Evolutionary conservation across 805 yeast species (phyloP).

Genomic region (Sugiyamaella boreocaroliniensis): DNA sequence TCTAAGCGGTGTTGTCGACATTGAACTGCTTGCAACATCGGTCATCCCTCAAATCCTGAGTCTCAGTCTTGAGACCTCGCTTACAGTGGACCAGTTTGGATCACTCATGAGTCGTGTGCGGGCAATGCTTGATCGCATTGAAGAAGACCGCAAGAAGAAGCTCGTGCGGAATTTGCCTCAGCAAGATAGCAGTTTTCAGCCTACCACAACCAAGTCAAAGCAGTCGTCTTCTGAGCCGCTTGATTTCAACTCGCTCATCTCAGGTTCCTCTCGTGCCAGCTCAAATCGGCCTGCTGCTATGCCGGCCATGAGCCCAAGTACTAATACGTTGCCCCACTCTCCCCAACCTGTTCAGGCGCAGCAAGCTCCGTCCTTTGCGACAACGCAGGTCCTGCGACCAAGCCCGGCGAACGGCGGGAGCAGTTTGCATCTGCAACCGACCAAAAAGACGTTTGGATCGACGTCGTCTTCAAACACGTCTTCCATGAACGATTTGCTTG

Average conservation of each 20-base stretch:
- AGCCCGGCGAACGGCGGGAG: not conserved
- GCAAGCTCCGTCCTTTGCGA: not conserved
- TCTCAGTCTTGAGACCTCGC: conserved; percentile 41
- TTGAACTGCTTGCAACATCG: conserved; percentile 46
- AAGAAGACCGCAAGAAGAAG: conserved; percentile 35
- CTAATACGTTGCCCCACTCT: not conserved
- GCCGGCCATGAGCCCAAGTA: not conserved
- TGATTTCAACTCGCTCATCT: conserved; percentile 15
- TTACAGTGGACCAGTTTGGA: conserved; percentile 39
- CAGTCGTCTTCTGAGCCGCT: conserved; percentile 1
- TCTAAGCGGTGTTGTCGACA: conserved; percentile 35
- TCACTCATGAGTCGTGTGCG: conserved; percentile 36
- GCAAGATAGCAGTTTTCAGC: not conserved
- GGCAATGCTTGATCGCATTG: conserved; percentile 39
- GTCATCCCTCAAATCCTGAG: conserved; percentile 50
- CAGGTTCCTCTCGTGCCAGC: conserved; percentile 1
- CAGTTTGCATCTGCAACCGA: not conserved
- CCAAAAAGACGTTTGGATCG: not conserved
- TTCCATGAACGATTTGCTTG: not conserved
- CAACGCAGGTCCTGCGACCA: not conserved
- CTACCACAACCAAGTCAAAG: not conserved
- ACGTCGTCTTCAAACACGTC: not conserved
- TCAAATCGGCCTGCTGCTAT: not conserved
- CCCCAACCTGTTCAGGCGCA: not conserved
- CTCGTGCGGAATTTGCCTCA: conserved; percentile 18